Evolutionary conservation across 208 protist species (phyloP), one percentile per base, ranked within the genome.

Genomic region (Trypanosoma platydactyli): DNA sequence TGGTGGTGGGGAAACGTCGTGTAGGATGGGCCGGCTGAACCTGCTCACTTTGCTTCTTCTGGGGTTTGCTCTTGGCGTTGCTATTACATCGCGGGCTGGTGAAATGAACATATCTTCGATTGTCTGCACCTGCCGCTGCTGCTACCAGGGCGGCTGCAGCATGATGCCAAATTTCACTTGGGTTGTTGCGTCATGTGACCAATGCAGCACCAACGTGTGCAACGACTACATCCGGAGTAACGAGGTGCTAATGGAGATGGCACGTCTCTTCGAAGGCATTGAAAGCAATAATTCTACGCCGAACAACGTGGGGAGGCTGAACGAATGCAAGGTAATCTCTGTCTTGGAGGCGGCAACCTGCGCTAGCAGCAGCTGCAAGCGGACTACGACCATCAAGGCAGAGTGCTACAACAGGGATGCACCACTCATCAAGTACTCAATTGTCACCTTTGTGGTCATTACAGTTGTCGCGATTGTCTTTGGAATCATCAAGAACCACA

Each of bases 91-190:
- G 25, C 18, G 42, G 16, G 35, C 40, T 13, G 18, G 25, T 9
- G 41, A 15, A 2, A 49, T 59, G 22, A 56, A 68, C 13, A 66
- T 67, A 1, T 57, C 51, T 41, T 59, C 69, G 27, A 78, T 87
- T 64, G 57, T 91, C 20, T 93, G 83, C 70, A 85, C 79, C 27
- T 93, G 87, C 51, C 84, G 87, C 40, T 89, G 83, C 76, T 93
- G 87, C 73, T 89, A 88, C 71, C 81, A 87, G 49, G 83, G 87
- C 40, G 81, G 76, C 42, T 89, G 87, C 73, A 87, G 70, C 20
- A 41, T 58, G 22, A 63, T 88, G 54, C 70, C 66, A 16, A 85
- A 91, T 54, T 69, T 79, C 4, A 79, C 77, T 5, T 88, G 77
- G 83, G 51, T 70, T 2, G 74, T 89, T 13, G 30, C n/a, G 35